Conservation (phyloP, 495 filamentous ascomycete genomes). For the Neurospora sp. region DNA sequence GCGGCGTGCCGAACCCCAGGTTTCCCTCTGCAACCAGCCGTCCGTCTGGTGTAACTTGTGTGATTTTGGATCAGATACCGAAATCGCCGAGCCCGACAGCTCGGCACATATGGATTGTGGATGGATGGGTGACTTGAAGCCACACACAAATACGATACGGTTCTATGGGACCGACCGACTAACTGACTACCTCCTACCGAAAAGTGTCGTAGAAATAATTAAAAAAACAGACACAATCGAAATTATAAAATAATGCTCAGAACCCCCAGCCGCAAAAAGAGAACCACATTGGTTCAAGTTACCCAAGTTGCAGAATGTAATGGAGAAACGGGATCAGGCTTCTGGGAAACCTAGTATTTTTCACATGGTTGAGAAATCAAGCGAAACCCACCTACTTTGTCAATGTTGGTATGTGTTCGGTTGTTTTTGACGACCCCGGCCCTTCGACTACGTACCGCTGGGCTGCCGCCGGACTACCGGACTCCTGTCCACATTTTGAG, state of each 20-base stretch:
- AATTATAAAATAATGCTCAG: too few species aligned
- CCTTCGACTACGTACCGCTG: neutral
- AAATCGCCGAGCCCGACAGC: neutral
- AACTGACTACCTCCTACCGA: neutral
- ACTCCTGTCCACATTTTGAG: neutral
- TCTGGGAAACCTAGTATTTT: too few species aligned
- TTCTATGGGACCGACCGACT: neutral
- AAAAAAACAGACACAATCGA: too few species aligned
- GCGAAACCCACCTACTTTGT: too few species aligned
- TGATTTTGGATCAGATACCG: neutral
- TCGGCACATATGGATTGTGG: neutral
- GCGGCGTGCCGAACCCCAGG: neutral
- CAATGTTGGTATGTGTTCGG: too few species aligned
- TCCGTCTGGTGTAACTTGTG: neutral
- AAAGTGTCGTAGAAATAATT: too few species aligned
- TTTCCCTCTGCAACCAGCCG: neutral
- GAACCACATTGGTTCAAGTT: too few species aligned
- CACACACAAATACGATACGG: neutral
- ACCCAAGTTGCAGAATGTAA: too few species aligned
- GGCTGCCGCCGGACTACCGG: neutral
- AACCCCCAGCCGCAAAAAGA: too few species aligned
- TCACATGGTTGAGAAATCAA: too few species aligned
- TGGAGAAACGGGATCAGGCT: too few species aligned
- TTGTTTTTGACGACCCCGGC: too few species aligned
- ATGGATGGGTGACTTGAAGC: neutral